Base-by-base conservation (phyloP, 768 basidiomycete genomes). In the Kwoniella pini region DNA sequence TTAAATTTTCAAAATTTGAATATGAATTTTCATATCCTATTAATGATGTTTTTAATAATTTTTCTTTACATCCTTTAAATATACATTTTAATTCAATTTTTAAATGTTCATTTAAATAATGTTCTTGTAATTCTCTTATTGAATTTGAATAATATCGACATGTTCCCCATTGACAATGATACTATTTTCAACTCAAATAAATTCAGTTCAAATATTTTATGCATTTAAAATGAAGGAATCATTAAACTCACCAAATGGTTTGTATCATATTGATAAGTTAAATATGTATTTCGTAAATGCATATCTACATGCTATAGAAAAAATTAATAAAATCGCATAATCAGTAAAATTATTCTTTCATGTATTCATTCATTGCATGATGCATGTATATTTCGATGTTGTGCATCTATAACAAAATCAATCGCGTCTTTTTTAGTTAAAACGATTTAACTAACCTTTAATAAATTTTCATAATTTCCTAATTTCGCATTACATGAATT, bases 341-440 rank as follows among this genome's bases (percentile, higher is more conserved):
- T 45, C n/a, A n/a, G n/a, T n/a, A n/a, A n/a, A n/a, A n/a, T n/a
- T 36, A 15, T 36, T 7, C 15, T 36, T 36, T 15, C 7, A 36
- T 36, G 33, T 15, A 36, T 36, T 15, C n/a, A n/a, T n/a, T n/a
- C n/a, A n/a, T n/a, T n/a, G n/a, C n/a, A n/a, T n/a, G 33, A 36
- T 15, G 33, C 33, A 36, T 36, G 33, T 36, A 36, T 36, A 15
- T 38, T 39, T 38, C 55, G 33, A 36, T 7, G 33, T 50, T 45
- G 43, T 53, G 27, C 38, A 51, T 15, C 49, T 46, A 43, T 46
- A 58, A 15, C 21, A 50, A 50, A 50, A 30, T 50, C 48, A 50
- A 50, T 9, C 48, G 48, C 48, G 48, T 33, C 15, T 36, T 36
- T 22, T 15, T 17, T 43, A 21, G 42, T 17, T 21, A 17, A 43